Conservation (phyloP, 78 protist genomes). For the Dictyostelium capitatum region DNA sequence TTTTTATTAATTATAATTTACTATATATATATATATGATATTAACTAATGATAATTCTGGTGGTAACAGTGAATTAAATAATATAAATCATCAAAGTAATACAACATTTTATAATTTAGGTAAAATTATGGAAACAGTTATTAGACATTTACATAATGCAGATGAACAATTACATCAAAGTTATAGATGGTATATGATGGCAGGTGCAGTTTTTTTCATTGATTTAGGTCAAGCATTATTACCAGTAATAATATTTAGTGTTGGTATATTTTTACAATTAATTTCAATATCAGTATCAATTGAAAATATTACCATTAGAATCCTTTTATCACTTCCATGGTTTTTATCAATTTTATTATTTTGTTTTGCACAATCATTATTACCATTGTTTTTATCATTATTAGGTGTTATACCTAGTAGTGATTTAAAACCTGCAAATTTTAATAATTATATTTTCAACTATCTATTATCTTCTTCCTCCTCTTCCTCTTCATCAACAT, state of each 20-base stretch:
- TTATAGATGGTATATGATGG: slow-evolving; percentile 79
- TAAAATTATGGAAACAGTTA: slow-evolving; percentile 59
- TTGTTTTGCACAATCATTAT: background rate
- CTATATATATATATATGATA: background rate
- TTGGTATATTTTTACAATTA: background rate
- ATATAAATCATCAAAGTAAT: slow-evolving; percentile 5
- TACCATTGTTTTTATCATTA: slow-evolving; percentile 41
- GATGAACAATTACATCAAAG: slow-evolving; percentile 80
- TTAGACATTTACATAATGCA: slow-evolving; percentile 75
- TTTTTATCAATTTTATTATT: slow-evolving; percentile 14
- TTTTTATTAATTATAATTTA: background rate
- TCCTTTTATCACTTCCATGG: slow-evolving; percentile 37
- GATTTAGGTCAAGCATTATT: slow-evolving; percentile 76
- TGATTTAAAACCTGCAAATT: slow-evolving; percentile 37
- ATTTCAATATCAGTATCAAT: background rate
- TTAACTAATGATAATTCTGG: background rate
- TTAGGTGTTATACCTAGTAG: slow-evolving; percentile 35
- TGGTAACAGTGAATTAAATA: background rate
- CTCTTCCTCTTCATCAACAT: too few species aligned
- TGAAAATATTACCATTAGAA: background rate
- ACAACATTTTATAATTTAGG: slow-evolving; percentile 56
- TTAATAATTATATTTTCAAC: background rate
- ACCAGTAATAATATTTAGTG: slow-evolving; percentile 47
- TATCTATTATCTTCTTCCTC: too few species aligned
- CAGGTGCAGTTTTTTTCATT: slow-evolving; percentile 71